Conservation (phyloP, 2,329 filamentous ascomycete species). For the Colletotrichum sublineola region DNA sequence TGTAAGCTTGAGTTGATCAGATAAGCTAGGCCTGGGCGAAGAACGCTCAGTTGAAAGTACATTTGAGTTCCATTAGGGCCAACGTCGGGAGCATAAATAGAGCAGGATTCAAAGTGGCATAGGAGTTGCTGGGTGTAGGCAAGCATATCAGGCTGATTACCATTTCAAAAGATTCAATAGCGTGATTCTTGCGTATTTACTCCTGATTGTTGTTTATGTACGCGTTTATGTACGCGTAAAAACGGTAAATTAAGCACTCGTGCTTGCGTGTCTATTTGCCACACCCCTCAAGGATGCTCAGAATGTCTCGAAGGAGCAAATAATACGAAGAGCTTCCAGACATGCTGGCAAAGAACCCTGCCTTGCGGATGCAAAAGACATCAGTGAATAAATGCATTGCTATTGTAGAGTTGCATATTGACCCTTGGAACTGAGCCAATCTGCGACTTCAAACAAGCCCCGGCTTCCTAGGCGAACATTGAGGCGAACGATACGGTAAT, state of each 20-base stretch:
- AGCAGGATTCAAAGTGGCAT: neutral
- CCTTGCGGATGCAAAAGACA: constrained; percentile 61
- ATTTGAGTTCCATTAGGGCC: neutral
- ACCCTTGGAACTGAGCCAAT: constrained; percentile 64
- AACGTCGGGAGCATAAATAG: neutral
- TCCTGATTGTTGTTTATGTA: no score
- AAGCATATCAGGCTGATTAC: neutral
- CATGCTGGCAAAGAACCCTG: constrained; percentile 53
- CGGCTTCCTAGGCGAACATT: constrained; percentile 56
- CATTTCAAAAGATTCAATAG: neutral
- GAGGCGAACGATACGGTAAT: constrained; percentile 52
- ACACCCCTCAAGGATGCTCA: no score
- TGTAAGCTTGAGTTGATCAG: neutral
- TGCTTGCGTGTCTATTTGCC: no score
- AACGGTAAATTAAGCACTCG: no score
- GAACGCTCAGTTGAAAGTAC: neutral
- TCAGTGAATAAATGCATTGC: constrained; percentile 59
- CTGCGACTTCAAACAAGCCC: constrained; percentile 55
- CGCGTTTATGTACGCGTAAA: no score
- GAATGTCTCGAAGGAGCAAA: no score
- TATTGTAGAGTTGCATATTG: constrained; percentile 56
- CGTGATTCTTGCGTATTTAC: no score
- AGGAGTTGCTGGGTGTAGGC: neutral
- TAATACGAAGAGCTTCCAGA: constrained; percentile 47
- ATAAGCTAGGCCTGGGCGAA: no score